Evolutionary conservation across 352 stramenopile genomes (phyloP).

Genomic region (Globisporangium nunn): DNA sequence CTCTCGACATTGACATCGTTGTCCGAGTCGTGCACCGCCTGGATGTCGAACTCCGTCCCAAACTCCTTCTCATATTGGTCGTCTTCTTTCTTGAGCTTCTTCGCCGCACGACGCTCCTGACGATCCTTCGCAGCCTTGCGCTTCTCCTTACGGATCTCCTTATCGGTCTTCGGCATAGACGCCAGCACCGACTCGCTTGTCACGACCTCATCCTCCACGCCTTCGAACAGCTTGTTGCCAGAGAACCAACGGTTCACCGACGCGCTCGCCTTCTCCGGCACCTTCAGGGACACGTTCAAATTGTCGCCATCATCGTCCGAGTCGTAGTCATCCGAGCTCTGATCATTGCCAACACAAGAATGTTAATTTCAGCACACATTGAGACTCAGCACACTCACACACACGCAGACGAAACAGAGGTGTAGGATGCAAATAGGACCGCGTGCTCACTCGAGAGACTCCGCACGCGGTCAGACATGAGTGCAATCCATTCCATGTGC

Average conservation of each 20-base stretch:
- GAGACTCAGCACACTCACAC: neutral
- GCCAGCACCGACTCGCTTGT: slow-evolving; percentile 29
- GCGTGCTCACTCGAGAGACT: slow-evolving; percentile 23
- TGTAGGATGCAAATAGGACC: slow-evolving; percentile 83
- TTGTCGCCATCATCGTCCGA: slow-evolving; percentile 52
- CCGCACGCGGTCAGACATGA: slow-evolving; percentile 75
- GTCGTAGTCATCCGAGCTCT: slow-evolving; percentile 76
- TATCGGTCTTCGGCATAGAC: slow-evolving; percentile 97
- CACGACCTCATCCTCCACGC: slow-evolving; percentile 51
- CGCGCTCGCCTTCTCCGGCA: slow-evolving; percentile 70
- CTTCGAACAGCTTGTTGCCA: slow-evolving; percentile 77
- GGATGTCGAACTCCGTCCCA: slow-evolving; percentile 60
- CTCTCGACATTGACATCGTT: slow-evolving; percentile 28
- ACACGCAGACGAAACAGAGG: slow-evolving; percentile 5
- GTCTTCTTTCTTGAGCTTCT: slow-evolving; percentile 81
- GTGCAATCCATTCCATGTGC: slow-evolving; percentile 63
- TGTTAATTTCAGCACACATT: neutral
- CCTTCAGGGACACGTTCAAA: slow-evolving; percentile 63
- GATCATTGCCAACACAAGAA: neutral
- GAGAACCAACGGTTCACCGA: slow-evolving; percentile 81
- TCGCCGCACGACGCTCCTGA: slow-evolving; percentile 76
- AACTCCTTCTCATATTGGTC: slow-evolving; percentile 82
- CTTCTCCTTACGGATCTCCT: slow-evolving; percentile 96
- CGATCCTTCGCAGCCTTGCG: slow-evolving; percentile 91
- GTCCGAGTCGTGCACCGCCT: slow-evolving; percentile 26